Evolutionary conservation across 2,329 filamentous ascomycete genomes (phyloP).

Genomic region (Verticillium tricorpus): DNA sequence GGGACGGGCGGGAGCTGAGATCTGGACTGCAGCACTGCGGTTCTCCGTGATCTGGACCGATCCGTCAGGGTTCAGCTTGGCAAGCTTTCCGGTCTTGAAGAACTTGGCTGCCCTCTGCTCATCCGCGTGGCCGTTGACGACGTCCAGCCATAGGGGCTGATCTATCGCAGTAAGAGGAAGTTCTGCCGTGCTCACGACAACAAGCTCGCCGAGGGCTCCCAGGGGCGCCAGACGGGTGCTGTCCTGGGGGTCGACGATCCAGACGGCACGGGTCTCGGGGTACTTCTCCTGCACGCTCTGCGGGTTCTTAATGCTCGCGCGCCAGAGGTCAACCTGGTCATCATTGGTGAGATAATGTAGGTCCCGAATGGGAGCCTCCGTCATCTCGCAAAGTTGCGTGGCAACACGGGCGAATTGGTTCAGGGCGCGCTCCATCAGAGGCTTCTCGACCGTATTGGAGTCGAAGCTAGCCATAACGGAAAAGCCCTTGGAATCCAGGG

Average conservation of each 20-base stretch:
- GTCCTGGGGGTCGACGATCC: conserved; percentile 34
- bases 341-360: conserved; percentile 27
- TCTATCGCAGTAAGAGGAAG: conserved; percentile 19
- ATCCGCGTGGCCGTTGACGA: conserved; percentile 8
- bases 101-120: conserved; percentile 17
- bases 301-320: conserved; percentile 19
- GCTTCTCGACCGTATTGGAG: conserved; percentile 48
- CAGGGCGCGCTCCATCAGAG: conserved; percentile 49
- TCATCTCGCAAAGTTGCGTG: conserved; percentile 40
- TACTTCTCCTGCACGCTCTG: conserved; percentile 18
- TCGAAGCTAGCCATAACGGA: conserved; percentile 62
- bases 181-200: conserved; percentile 27
- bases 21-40: conserved; percentile 8
- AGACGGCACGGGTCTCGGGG: conserved; percentile 23
- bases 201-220: conserved; percentile 38
- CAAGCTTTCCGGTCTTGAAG: conserved; percentile 35
- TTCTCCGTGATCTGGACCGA: conserved; percentile 24
- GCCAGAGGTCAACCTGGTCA: conserved; percentile 27
- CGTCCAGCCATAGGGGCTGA: conserved; percentile 22
- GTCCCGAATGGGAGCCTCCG: conserved; percentile 24
- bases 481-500: conserved; percentile 50
- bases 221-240: conserved; percentile 28
- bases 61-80: conserved; percentile 28
- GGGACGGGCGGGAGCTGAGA: conserved; percentile 6
- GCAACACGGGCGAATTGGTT: conserved; percentile 47